phyloP scores from a whole-genome alignment of 176 grass and related monocot species.

The Pontederia crassipes region DNA sequence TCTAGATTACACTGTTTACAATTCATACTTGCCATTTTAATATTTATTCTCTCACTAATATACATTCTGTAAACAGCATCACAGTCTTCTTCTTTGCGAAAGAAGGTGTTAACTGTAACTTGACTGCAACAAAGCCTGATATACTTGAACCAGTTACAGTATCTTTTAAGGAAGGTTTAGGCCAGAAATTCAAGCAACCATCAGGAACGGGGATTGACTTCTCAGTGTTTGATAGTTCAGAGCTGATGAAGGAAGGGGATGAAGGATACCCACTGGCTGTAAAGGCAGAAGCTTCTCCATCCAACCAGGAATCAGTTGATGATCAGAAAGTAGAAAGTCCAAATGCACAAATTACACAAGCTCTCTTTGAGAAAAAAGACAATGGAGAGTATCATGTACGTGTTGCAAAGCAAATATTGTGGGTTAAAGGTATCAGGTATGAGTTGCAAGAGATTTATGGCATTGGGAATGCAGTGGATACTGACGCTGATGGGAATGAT shows the following conservation, averaged over 20 bases:
- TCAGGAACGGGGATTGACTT: conserved; percentile 43
- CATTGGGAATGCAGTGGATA: conserved; percentile 33
- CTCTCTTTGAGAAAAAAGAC: conserved; percentile 42
- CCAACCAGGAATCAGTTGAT: conserved; percentile 21
- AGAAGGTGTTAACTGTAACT: conserved; percentile 25
- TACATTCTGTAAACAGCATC: conserved; percentile 30
- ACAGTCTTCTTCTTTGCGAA: conserved; percentile 49
- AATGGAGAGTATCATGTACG: conserved; percentile 25
- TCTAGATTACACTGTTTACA: background rate
- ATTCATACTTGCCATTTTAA: background rate
- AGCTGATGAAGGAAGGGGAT: conserved; percentile 38
- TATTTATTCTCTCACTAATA: conserved; percentile 5
- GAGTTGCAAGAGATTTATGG: conserved; percentile 59
- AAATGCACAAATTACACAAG: conserved; percentile 38
- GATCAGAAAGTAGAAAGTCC: conserved; percentile 19
- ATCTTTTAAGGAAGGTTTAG: conserved; percentile 38
- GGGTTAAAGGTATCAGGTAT: conserved; percentile 45
- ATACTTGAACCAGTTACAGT: conserved; percentile 27
- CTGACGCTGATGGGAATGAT: conserved; percentile 30
- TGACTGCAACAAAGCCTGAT: conserved; percentile 33
- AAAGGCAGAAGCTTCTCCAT: conserved; percentile 41
- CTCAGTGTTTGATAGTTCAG: conserved; percentile 34
- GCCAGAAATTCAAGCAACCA: conserved; percentile 51
- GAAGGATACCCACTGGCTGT: conserved; percentile 39
- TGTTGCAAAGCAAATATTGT: conserved; percentile 41